Evolutionary conservation across 1,284 basidiomycete species (phyloP), one percentile per base, ranked within the genome.

Genomic region (Cryptococcus jaspeensis): DNA sequence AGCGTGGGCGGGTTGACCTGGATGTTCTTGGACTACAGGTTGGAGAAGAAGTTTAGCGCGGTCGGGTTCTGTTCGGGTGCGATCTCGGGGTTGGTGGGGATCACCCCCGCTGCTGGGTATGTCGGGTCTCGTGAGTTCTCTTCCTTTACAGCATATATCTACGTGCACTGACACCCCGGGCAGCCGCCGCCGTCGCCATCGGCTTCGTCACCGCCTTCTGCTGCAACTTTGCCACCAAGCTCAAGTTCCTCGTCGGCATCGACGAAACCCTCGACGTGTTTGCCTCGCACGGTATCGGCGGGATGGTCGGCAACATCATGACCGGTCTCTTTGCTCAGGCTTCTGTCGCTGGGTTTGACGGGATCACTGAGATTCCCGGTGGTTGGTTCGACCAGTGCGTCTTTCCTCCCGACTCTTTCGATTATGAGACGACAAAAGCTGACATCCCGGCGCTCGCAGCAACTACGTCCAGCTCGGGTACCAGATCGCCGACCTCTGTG

Each of bases 51-150:
- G 78, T 96, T 87, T 87, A 91, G 87, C 41, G 88, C 86, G 6
- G 90, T 99, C 61, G 93, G 93, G 15, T 95, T 99, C 81, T 99
- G 95, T 80, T 92, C 91, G 3, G 95, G 95, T 52, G 92, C 91
- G 56, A 88, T 98, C 64, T 82, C 88, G 13, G 93, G 92, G 52
- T 84, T 96, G 12, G 92, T 80, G 51, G 79, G 78, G 51, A 95
- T 96, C 75, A 96, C 93, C 1, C 93, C 94, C 15, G 94, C 85
- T 6, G 89, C 91, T 18, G 92, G 92, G 63, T 96, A 80, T 76
- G 92, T 96, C 50, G 92, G 91, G 50, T 77, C 90, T 18, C 74
- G 28, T 32, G 28, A 32, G 28, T 32, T 9, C 28, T 9, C 28
- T n/a, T n/a, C n/a, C n/a, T 23, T 70, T 72, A 55, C 69, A 78